Conservation (phyloP, 345 rosid genomes). For the Salix brachista region DNA sequence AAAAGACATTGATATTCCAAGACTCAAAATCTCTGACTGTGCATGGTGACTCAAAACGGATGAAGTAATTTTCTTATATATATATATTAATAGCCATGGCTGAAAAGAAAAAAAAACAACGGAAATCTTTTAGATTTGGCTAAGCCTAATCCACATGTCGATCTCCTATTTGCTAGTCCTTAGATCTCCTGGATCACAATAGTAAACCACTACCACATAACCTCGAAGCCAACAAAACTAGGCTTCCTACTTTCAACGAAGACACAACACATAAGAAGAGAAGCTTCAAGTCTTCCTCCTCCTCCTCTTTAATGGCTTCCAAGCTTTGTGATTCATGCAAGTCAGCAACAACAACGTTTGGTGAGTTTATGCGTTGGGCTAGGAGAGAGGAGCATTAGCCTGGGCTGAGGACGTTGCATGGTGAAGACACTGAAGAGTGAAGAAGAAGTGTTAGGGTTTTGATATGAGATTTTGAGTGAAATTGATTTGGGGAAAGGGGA, state of each 20-base stretch:
- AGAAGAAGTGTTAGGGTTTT: no score
- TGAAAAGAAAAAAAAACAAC: no score
- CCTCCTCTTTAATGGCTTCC: constrained; percentile 51
- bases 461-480: no score
- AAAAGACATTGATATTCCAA: background rate
- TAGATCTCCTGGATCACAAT: constrained; percentile 49
- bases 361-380: no score
- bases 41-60: no score
- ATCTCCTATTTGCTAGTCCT: constrained; percentile 7
- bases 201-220: background rate
- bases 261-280: background rate
- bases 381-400: no score
- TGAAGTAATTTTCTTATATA: no score
- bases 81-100: no score
- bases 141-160: constrained; percentile 50
- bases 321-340: constrained; percentile 90
- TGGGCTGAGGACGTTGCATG: no score
- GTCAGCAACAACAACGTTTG: constrained; percentile 69
- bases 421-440: no score
- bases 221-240: background rate
- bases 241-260: background rate
- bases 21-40: background rate
- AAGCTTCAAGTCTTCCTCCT: background rate
- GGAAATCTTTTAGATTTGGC: constrained; percentile 34
- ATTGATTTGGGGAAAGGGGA: no score